Evolutionary conservation across 139 green algal species (phyloP).

Genomic region (Nannochloris sp.): DNA sequence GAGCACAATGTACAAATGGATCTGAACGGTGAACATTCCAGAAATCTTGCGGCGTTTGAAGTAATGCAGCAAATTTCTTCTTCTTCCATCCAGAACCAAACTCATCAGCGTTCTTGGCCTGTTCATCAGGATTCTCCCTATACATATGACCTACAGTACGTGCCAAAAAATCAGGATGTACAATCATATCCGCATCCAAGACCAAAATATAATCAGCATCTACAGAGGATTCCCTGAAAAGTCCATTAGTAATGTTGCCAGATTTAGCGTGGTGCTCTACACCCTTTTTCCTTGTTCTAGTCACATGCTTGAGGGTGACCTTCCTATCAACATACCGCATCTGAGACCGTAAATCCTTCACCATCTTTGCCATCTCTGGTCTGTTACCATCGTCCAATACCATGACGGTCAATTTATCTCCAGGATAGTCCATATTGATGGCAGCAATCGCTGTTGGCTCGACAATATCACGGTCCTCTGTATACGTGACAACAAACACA

Average conservation of each 20-base stretch:
- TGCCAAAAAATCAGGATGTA: conserved; percentile 13
- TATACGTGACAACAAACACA: conserved; percentile 16
- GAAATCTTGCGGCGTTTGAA: conserved; percentile 24
- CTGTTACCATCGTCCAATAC: conserved; percentile 15
- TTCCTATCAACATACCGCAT: neutral
- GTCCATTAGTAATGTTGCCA: conserved; percentile 26
- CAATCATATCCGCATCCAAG: conserved; percentile 27
- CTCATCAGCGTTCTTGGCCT: too few species aligned
- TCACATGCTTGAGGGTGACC: conserved; percentile 8
- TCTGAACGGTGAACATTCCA: conserved; percentile 19
- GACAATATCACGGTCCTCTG: conserved; percentile 13
- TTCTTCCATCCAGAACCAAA: conserved; percentile 2
- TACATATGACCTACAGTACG: conserved; percentile 20
- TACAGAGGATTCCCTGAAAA: conserved; percentile 4
- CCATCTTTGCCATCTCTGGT: conserved; percentile 10
- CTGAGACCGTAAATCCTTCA: conserved; percentile 8
- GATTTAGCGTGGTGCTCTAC: conserved; percentile 24
- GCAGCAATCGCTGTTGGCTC: conserved; percentile 19
- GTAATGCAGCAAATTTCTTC: conserved; percentile 17
- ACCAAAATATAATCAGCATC: conserved; percentile 12
- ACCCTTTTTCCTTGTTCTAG: conserved; percentile 7
- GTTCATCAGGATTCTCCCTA: neutral
- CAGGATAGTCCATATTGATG: conserved; percentile 22
- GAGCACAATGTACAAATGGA: conserved; percentile 17
- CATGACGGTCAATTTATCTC: conserved; percentile 7